A percentile compares a stretch with the other conserved stretches of the same genome.
Conservation (phyloP, 2,329 filamentous ascomycete species). For the Pseudogymnoascus sp. region DNA sequence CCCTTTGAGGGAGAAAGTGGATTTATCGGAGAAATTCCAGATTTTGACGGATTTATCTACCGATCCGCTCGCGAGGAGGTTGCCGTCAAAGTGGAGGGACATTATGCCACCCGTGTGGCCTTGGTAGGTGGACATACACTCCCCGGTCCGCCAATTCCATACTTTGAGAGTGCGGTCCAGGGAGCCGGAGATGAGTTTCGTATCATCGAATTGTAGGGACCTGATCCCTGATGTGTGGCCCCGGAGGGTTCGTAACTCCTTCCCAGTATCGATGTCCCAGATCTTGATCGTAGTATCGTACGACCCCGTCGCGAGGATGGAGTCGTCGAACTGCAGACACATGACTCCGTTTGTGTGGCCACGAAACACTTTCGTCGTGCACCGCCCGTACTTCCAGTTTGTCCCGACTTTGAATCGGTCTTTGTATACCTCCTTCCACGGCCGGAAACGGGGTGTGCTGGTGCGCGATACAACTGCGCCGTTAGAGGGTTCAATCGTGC, state of each 20-base stretch:
- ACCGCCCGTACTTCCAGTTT: constrained; percentile 95
- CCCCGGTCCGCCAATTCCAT: constrained; percentile 94
- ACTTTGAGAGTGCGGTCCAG: constrained; percentile 82
- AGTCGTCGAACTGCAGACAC: constrained; percentile 65
- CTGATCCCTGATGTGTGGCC: constrained; percentile 80
- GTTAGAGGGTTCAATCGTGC: constrained; percentile 18
- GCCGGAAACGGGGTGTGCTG: constrained; percentile 46
- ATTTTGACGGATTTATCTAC: constrained; percentile 85
- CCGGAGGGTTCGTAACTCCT: constrained; percentile 72
- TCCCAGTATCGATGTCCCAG: constrained; percentile 84
- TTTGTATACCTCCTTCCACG: constrained; percentile 96
- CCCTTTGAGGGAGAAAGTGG: constrained; percentile 69
- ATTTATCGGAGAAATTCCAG: constrained; percentile 82
- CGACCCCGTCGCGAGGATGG: constrained; percentile 83
- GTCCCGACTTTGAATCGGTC: constrained; percentile 91
- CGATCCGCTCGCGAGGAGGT: constrained; percentile 78
- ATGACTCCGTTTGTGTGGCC: constrained; percentile 83
- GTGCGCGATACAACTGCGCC: constrained; percentile 16
- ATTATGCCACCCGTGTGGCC: constrained; percentile 79
- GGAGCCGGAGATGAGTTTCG: constrained; percentile 82
- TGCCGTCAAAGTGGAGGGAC: constrained; percentile 76
- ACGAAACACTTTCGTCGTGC: constrained; percentile 71
- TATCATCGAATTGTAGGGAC: constrained; percentile 86
- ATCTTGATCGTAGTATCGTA: constrained; percentile 95
- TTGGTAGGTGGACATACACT: constrained; percentile 71